Evolutionary conservation across 1,284 basidiomycete genomes (phyloP).

Genomic region (Apiotrichum akiyoshidainum): DNA sequence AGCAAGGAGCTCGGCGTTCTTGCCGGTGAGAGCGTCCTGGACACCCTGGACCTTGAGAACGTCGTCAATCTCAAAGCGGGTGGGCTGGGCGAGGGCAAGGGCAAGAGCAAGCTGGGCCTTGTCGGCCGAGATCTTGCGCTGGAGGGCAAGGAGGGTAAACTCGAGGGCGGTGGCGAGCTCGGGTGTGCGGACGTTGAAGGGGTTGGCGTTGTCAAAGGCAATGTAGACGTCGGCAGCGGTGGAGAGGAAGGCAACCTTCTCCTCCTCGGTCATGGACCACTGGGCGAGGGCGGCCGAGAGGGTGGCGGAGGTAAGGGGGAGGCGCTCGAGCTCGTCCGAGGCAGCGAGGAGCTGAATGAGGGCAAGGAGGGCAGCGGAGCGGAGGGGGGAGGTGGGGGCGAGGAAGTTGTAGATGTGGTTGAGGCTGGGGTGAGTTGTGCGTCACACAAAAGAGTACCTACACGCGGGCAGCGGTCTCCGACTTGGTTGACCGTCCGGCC

Average conservation of each 20-base stretch:
- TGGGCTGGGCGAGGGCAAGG: slow-evolving; percentile 65
- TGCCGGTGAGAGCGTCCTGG: slow-evolving; percentile 31
- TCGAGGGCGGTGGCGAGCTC: slow-evolving; percentile 53
- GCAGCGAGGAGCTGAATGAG: slow-evolving; percentile 59
- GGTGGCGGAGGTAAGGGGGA: slow-evolving; percentile 62
- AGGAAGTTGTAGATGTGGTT: slow-evolving; percentile 84
- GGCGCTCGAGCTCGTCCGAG: slow-evolving; percentile 61
- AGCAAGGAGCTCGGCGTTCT: slow-evolving; percentile 38
- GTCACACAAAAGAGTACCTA: slow-evolving; percentile 26
- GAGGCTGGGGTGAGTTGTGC: slow-evolving; percentile 57
- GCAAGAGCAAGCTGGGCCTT: slow-evolving; percentile 45
- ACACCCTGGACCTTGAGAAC: slow-evolving; percentile 56
- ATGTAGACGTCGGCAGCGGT: slow-evolving; percentile 64
- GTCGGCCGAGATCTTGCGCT: slow-evolving; percentile 55
- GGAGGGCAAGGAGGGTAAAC: slow-evolving; percentile 53
- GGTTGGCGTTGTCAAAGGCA: slow-evolving; percentile 8
- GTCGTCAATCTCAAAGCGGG: slow-evolving; percentile 75
- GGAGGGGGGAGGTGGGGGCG: slow-evolving; percentile 65
- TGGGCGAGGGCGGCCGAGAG: slow-evolving; percentile 72
- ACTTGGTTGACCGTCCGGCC: slow-evolving; percentile 31
- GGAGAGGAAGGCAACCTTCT: slow-evolving; percentile 69
- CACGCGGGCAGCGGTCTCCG: slow-evolving; percentile 46
- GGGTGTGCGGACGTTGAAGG: slow-evolving; percentile 52
- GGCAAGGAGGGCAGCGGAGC: slow-evolving; percentile 63
- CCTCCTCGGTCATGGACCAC: slow-evolving; percentile 67